Percentiles rank a stretch among this genome's conserved stretches.
phyloP scores from a whole-genome alignment of 257 asterid species.

The Rhazya stricta region DNA sequence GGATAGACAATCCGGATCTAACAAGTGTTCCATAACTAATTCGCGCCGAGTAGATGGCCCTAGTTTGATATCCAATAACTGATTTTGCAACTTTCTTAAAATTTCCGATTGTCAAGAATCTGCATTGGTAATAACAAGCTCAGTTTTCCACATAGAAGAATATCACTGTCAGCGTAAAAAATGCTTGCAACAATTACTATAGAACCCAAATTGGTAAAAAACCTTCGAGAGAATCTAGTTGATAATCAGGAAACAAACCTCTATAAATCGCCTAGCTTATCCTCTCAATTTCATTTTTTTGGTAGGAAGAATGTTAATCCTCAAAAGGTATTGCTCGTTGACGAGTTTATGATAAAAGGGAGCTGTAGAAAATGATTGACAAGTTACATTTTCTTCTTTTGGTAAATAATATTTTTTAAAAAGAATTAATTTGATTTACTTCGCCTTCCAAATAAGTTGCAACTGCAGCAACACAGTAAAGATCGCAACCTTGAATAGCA shows the following conservation, averaged over 20 bases:
- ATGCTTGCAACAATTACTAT: background rate
- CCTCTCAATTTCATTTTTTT: no score
- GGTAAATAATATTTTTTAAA: no score
- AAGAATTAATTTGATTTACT: background rate
- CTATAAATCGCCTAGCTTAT: no score
- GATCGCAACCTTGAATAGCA: background rate
- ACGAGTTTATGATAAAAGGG: no score
- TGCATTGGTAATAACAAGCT: background rate
- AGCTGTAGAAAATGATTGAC: no score
- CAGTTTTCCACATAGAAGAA: background rate
- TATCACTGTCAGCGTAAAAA: background rate
- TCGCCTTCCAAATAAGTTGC: background rate
- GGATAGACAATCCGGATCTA: constrained; percentile 1
- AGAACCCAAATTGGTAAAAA: no score
- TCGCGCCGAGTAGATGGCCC: background rate
- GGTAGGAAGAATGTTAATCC: no score
- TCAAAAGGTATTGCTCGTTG: no score
- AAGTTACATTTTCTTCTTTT: no score
- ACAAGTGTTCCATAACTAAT: background rate
- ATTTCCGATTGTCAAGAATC: constrained; percentile 12
- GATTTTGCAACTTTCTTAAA: constrained; percentile 11
- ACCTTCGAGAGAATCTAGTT: no score
- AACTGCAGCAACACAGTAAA: background rate
- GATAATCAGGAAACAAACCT: no score
- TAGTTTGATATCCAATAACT: background rate